Base-by-base conservation (phyloP, 2,329 filamentous ascomycete genomes). In the Colletotrichum falcatum region DNA sequence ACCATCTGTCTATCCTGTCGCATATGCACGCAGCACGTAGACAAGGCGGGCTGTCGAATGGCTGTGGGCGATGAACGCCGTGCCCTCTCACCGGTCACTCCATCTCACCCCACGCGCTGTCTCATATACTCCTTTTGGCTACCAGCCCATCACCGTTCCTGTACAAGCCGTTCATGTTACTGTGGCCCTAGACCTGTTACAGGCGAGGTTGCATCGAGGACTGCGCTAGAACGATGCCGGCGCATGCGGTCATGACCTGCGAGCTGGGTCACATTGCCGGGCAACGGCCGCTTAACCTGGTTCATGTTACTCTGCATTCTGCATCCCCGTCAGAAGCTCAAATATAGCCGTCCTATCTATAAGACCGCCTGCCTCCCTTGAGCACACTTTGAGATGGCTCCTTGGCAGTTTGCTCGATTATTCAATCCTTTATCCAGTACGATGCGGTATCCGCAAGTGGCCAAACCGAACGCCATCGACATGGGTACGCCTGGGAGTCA, bases 61-160 rank as follows among this genome's bases (percentile, higher is more conserved):
- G 39, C 23, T 53, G 54, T 46, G 23, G 42, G 33, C 65, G 49
- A 53, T 26, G 33, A n/a, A n/a, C 48, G 35, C 35, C 42, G 11
- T 56, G 20, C 53, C 28, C 18, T 44, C 56, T 61, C 67, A 66
- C 63, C 64, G 56, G 66, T 30, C 33, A 23, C 56, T 26, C 56
- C 56, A 51, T 56, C 33, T 7, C 20, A 14, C 51, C 56, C 28
- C 28, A 28, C 35, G 28, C 26, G 3, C 26, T 26, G 23, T n/a
- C 18, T 33, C 7, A 9, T 33, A 1, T 16, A 28, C 37, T 44
- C 55, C n/a, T 18, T 23, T 65, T 23, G 18, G 55, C n/a, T 7
- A n/a, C 26, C 16, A 5, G n/a, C 53, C 18, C 30, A 26, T 23
- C 26, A 12, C 37, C 23, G 14, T 30, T 28, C 33, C 12, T 14